These are phyloP conservation scores for Tubosaeta sp. DNA, from an alignment of 768 basidiomycete species.

Conservation along the genomic window DNA sequence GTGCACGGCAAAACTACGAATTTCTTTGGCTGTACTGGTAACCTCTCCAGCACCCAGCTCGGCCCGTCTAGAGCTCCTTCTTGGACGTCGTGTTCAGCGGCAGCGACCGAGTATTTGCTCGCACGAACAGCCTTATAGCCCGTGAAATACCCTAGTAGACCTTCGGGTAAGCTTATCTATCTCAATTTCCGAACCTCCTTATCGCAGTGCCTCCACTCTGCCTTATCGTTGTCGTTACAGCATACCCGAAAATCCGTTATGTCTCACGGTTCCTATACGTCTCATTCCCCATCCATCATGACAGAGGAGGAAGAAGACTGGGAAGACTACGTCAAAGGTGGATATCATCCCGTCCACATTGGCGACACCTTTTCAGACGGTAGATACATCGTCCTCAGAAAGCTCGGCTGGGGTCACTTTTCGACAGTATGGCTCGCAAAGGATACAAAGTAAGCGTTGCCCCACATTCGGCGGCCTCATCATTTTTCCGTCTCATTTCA, in stretches of 20 bases:
- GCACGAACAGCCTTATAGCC: not conserved
- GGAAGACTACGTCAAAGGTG: conserved; percentile 82
- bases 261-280: conserved; percentile 75
- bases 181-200: conserved; percentile 24
- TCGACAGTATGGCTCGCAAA: conserved; percentile 90
- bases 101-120: not conserved
- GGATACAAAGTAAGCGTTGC: conserved; percentile 63
- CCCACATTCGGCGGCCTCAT: not conserved
- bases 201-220: conserved; percentile 23
- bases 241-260: conserved; percentile 39
- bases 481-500: conserved; percentile 3
- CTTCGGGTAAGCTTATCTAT: conserved; percentile 29
- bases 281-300: conserved; percentile 73
- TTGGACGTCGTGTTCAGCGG: not conserved
- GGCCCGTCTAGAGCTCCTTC: not conserved
- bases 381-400: conserved; percentile 86
- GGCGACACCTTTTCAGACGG: conserved; percentile 87
- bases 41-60: not conserved
- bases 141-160: conserved; percentile 27
- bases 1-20: not conserved
- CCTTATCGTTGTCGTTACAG: conserved; percentile 34
- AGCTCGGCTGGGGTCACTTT: conserved; percentile 95
- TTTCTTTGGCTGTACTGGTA: conserved; percentile 7
- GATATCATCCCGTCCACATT: conserved; percentile 92
- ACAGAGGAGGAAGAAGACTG: conserved; percentile 91